These are phyloP conservation scores for Amanita pseudoporphyria DNA, from an alignment of 768 basidiomycete species.

Conservation along the genomic window DNA sequence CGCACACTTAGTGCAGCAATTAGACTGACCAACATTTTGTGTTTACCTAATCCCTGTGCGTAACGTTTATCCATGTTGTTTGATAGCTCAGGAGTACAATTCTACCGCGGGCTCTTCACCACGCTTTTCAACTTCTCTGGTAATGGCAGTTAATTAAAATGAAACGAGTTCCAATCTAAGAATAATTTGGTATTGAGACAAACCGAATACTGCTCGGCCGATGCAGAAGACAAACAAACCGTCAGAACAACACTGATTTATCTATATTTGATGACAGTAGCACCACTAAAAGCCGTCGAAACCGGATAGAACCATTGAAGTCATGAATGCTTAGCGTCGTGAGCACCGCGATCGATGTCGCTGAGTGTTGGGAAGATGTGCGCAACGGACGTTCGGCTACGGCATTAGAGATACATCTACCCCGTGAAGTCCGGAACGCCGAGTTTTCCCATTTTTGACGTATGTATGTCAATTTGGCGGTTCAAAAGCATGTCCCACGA, in stretches of 20 bases:
- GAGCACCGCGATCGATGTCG: background rate
- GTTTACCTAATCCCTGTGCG: too few species aligned
- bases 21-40: background rate
- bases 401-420: background rate
- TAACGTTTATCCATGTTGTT: background rate
- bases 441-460: constrained; percentile 1
- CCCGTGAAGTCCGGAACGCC: constrained; percentile 7
- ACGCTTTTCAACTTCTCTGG: background rate
- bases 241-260: too few species aligned
- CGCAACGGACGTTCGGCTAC: background rate
- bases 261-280: background rate
- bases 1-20: background rate
- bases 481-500: constrained; percentile 2
- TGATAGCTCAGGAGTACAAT: background rate
- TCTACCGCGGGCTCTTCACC: background rate
- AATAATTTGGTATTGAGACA: background rate
- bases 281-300: background rate
- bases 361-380: background rate
- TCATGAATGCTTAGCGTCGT: background rate
- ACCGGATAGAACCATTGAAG: constrained; percentile 1
- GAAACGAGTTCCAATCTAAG: background rate
- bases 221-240: background rate
- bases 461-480: constrained; percentile 3
- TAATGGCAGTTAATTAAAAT: background rate
- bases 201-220: background rate